Conservation (phyloP, 352 stramenopile genomes). For the Globisporangium nunn region DNA sequence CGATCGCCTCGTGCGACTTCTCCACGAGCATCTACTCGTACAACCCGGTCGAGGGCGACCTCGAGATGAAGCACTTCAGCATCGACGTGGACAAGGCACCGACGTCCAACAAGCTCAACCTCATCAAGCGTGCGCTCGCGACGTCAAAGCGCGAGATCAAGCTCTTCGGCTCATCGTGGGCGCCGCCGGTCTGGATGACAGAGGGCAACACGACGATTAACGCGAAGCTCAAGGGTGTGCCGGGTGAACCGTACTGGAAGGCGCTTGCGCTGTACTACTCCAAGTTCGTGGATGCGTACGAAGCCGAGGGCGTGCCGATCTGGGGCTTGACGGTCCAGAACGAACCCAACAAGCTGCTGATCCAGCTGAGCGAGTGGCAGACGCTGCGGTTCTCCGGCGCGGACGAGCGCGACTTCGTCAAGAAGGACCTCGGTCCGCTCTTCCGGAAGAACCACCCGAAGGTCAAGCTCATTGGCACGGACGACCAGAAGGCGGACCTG, state of each 20-base stretch:
- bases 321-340: constrained; percentile 85
- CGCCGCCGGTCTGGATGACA: constrained; percentile 85
- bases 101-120: constrained; percentile 55
- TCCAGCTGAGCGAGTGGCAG: constrained; percentile 41
- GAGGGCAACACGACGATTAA: constrained; percentile 53
- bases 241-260: constrained; percentile 55
- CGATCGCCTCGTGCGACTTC: constrained; percentile 85
- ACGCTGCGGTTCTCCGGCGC: constrained; percentile 32
- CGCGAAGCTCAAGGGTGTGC: constrained; percentile 43
- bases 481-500: constrained; percentile 78
- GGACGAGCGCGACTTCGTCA: constrained; percentile 60
- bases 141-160: constrained; percentile 32
- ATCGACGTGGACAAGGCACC: constrained; percentile 72
- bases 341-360: constrained; percentile 46
- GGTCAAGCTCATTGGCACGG: constrained; percentile 76
- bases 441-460: constrained; percentile 60
- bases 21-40: constrained; percentile 85
- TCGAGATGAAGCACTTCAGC: constrained; percentile 77
- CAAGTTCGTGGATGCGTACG: constrained; percentile 83
- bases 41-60: constrained; percentile 70
- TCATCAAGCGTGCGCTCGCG: constrained; percentile 53
- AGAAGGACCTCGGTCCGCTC: constrained; percentile 65
- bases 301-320: constrained; percentile 57
- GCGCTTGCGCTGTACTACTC: constrained; percentile 85
- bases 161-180: constrained; percentile 80